Evolutionary conservation across 495 filamentous ascomycete species (phyloP).

Genomic region (Neohortaea acidophila): DNA sequence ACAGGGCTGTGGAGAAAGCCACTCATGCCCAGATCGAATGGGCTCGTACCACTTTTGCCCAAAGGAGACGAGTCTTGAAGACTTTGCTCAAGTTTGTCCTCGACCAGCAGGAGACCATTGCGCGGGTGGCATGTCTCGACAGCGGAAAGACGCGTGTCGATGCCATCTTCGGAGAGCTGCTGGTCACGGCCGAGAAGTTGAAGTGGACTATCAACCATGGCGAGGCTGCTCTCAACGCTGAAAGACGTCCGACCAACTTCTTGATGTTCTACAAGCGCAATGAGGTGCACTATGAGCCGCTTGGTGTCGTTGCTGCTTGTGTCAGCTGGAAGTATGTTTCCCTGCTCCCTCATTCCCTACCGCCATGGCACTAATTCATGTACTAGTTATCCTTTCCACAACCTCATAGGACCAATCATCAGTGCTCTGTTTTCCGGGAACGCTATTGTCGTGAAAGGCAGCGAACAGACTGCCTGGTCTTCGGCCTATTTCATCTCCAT

Average conservation of each 20-base stretch:
- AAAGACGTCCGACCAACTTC: conserved; percentile 63
- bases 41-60: conserved; percentile 60
- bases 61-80: conserved; percentile 65
- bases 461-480: conserved; percentile 87
- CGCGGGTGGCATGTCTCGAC: conserved; percentile 74
- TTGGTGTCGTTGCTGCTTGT: conserved; percentile 81
- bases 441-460: conserved; percentile 77
- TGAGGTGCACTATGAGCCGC: conserved; percentile 75
- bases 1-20: conserved; percentile 61
- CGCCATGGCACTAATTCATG: conserved; percentile 21
- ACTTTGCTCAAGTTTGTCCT: conserved; percentile 64
- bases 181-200: conserved; percentile 85
- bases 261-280: conserved; percentile 95
- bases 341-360: conserved; percentile 1
- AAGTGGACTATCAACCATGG: conserved; percentile 89
- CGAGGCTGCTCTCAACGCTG: conserved; percentile 60
- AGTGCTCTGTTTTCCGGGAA: conserved; percentile 87
- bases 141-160: conserved; percentile 96
- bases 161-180: conserved; percentile 80
- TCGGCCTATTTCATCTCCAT: conserved; percentile 65
- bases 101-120: conserved; percentile 80
- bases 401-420: conserved; percentile 81
- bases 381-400: conserved; percentile 60
- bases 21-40: conserved; percentile 63
- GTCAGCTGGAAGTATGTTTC: conserved; percentile 81